Percentiles rank a stretch among this genome's conserved stretches.
Evolutionary conservation across 139 green algal species (phyloP).

Genomic region (Trebouxia sp.): DNA sequence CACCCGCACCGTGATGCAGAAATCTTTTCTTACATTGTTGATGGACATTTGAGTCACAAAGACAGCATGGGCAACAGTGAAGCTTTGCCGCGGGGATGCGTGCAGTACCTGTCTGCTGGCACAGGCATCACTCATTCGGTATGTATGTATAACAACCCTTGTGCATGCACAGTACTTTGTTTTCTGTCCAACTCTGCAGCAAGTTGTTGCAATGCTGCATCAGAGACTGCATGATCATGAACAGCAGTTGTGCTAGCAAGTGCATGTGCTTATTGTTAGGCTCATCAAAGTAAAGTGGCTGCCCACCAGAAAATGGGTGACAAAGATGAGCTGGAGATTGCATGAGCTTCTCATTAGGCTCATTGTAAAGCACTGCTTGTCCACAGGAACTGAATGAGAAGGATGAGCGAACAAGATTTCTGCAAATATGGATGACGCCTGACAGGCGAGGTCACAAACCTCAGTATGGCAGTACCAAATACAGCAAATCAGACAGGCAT

Average conservation of each 20-base stretch:
- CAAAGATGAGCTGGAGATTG: neutral
- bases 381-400: slow-evolving; percentile 78
- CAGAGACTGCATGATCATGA: neutral
- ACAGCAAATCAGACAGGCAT: slow-evolving; percentile 54
- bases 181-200: neutral
- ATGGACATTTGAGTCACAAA: slow-evolving; percentile 65
- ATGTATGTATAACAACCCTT: neutral
- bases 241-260: too few species aligned
- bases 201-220: neutral
- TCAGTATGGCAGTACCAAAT: slow-evolving; percentile 52
- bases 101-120: slow-evolving; percentile 80
- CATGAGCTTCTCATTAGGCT: neutral
- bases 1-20: slow-evolving; percentile 76
- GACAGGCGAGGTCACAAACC: slow-evolving; percentile 65
- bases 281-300: too few species aligned
- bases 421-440: slow-evolving; percentile 80
- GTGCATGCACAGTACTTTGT: neutral
- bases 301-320: too few species aligned
- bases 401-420: slow-evolving; percentile 63
- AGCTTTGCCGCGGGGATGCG: slow-evolving; percentile 42
- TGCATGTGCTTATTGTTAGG: neutral
- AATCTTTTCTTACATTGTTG: slow-evolving; percentile 77
- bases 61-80: slow-evolving; percentile 76
- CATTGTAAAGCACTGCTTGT: neutral
- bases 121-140: slow-evolving; percentile 70